Conservation (phyloP, 108 stramenopile species). For the Fragilaria crotonensis region DNA sequence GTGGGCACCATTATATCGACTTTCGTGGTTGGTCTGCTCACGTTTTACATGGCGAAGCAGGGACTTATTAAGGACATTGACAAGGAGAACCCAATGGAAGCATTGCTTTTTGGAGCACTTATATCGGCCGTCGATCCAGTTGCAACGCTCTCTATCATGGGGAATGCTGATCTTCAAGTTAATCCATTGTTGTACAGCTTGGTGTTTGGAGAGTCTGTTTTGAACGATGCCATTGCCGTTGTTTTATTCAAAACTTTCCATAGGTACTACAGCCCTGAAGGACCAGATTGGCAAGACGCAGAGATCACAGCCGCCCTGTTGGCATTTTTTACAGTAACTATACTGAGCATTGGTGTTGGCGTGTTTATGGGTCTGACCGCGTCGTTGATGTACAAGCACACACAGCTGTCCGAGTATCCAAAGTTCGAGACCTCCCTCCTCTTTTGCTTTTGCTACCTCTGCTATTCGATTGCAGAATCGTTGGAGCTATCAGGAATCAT, state of each 20-base stretch:
- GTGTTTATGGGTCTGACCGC: conserved; percentile 80
- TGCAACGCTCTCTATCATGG: conserved; percentile 93
- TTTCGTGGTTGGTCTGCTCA: conserved; percentile 87
- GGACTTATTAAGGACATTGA: conserved; percentile 73
- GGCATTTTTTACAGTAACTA: conserved; percentile 56
- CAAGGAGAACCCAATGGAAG: conserved; percentile 89
- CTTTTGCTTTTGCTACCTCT: conserved; percentile 91
- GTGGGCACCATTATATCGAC: conserved; percentile 91
- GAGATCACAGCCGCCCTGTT: conserved; percentile 66
- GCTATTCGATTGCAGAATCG: conserved; percentile 89
- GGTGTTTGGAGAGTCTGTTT: conserved; percentile 95
- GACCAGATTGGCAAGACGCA: conserved; percentile 47
- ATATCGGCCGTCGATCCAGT: conserved; percentile 97
- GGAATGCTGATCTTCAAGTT: conserved; percentile 79
- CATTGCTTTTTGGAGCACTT: conserved; percentile 89
- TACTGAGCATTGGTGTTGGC: conserved; percentile 74
- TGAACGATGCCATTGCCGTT: conserved; percentile 98
- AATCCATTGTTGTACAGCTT: conserved; percentile 90
- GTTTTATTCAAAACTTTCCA: conserved; percentile 93
- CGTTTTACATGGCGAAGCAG: conserved; percentile 57
- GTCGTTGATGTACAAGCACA: conserved; percentile 84
- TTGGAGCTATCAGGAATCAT: conserved; percentile 89
- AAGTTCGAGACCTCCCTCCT: conserved; percentile 90
- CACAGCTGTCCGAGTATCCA: conserved; percentile 75
- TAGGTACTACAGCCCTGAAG: conserved; percentile 72